Conservation (phyloP, 495 filamentous ascomycete genomes). For the Aspergillus asperescens region DNA sequence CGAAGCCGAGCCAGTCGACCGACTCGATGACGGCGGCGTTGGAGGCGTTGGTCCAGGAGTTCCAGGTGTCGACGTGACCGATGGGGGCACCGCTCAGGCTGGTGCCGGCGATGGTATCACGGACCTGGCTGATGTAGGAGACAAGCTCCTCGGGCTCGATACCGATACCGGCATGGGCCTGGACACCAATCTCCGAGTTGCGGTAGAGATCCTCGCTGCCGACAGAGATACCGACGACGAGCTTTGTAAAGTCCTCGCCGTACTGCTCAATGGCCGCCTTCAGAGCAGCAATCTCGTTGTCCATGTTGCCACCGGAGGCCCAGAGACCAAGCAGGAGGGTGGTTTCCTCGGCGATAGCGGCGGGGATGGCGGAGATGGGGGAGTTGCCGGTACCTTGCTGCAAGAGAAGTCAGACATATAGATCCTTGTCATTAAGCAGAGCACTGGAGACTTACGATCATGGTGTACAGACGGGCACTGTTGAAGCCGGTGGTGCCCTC, state of each 20-base stretch:
- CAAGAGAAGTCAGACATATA: too few relatives aligned
- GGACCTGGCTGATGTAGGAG: conserved; percentile 61
- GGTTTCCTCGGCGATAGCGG: conserved; percentile 68
- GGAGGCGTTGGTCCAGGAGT: conserved; percentile 68
- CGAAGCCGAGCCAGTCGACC: conserved; percentile 72
- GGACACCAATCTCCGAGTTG: conserved; percentile 53
- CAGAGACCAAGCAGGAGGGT: conserved; percentile 72
- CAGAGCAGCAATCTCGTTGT: conserved; percentile 66
- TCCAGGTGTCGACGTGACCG: conserved; percentile 94
- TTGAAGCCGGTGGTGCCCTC: conserved; percentile 67
- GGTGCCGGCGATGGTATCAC: conserved; percentile 54
- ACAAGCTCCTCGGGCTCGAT: conserved; percentile 53
- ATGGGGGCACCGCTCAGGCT: conserved; percentile 50
- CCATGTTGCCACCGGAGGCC: conserved; percentile 65
- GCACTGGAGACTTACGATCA: conserved; percentile 33
- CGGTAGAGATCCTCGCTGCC: conserved; percentile 91
- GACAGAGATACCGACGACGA: conserved; percentile 81
- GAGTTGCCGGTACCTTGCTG: conserved; percentile 55
- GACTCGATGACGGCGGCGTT: conserved; percentile 66
- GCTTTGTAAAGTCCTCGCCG: conserved; percentile 53
- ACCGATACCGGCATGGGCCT: conserved; percentile 51
- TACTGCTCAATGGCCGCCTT: conserved; percentile 57
- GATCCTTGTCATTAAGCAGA: neutral
- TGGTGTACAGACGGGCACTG: conserved; percentile 63
- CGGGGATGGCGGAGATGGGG: conserved; percentile 66